Conservation (phyloP, 2,329 filamentous ascomycete genomes). For the Tolypocladium tropicale region DNA sequence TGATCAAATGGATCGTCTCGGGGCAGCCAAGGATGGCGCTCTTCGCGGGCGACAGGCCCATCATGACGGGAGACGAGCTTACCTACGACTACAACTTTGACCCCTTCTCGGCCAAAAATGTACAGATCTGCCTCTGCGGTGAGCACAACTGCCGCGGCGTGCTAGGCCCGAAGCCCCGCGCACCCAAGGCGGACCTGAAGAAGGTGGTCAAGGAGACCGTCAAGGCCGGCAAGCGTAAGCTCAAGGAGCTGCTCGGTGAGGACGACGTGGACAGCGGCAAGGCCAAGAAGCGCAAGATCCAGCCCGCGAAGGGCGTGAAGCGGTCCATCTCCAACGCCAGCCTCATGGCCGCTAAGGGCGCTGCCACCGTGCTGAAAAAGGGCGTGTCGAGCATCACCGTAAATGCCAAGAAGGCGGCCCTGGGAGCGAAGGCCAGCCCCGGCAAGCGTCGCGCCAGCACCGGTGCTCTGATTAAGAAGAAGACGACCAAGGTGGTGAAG, state of each 20-base stretch:
- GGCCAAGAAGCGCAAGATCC: conserved; percentile 35
- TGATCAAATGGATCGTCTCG: conserved; percentile 96
- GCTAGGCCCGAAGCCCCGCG: conserved; percentile 50
- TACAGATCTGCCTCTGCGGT: conserved; percentile 56
- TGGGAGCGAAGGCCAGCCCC: conserved; percentile 15
- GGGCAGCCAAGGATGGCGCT: conserved; percentile 93
- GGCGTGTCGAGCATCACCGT: conserved; percentile 21
- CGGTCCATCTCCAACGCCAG: conserved; percentile 22
- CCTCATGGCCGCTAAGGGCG: conserved; percentile 24
- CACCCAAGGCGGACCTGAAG: conserved; percentile 33
- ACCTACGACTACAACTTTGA: conserved; percentile 85
- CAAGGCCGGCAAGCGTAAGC: conserved; percentile 45
- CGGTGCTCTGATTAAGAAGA: conserved; percentile 17
- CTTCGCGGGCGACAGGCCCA: conserved; percentile 80
- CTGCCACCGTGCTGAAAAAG: conserved; percentile 26
- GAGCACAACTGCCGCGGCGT: conserved; percentile 54
- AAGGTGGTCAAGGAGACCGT: conserved; percentile 26
- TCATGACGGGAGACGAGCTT: conserved; percentile 90
- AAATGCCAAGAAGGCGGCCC: conserved; percentile 15
- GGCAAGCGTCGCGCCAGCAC: conserved; percentile 15
- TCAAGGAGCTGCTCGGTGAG: conserved; percentile 39
- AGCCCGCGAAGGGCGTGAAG: conserved; percentile 22
- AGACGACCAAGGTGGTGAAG: conserved; percentile 10
- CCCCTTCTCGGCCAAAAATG: conserved; percentile 58
- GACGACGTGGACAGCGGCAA: conserved; percentile 30